phyloP scores from a whole-genome alignment of 2,329 filamentous ascomycete species.

The Neurospora crassa region DNA sequence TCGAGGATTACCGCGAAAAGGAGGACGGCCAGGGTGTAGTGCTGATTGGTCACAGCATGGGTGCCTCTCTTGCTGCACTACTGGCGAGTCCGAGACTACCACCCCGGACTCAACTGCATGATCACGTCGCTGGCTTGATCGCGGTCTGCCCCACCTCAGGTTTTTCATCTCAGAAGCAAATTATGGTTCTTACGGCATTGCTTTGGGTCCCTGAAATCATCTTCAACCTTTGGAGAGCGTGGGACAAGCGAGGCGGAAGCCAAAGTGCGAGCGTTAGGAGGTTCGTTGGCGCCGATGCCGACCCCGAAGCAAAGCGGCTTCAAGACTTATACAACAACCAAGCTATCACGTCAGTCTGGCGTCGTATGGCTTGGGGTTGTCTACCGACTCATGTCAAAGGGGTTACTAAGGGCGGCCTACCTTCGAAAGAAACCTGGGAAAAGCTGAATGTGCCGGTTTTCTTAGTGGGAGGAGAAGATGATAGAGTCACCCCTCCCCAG shows the following conservation, averaged over 20 bases:
- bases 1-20: slow-evolving; percentile 62
- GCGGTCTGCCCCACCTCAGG: slow-evolving; percentile 71
- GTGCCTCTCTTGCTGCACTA: slow-evolving; percentile 65
- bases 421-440: slow-evolving; percentile 62
- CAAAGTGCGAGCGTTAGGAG: slow-evolving; percentile 70
- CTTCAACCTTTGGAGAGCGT: slow-evolving; percentile 67
- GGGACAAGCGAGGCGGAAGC: slow-evolving; percentile 70
- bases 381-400: slow-evolving; percentile 51
- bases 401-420: slow-evolving; percentile 51
- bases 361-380: slow-evolving; percentile 66
- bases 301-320: slow-evolving; percentile 54
- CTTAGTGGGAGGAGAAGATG: slow-evolving; percentile 67
- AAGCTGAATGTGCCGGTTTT: slow-evolving; percentile 65
- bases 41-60: slow-evolving; percentile 83
- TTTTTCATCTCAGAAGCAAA: slow-evolving; percentile 46
- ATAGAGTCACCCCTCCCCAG: slow-evolving; percentile 62
- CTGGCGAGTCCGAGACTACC: slow-evolving; percentile 46
- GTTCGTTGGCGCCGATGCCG: slow-evolving; percentile 61
- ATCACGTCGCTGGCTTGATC: slow-evolving; percentile 64
- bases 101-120: slow-evolving; percentile 41
- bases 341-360: slow-evolving; percentile 73
- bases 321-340: slow-evolving; percentile 73
- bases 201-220: slow-evolving; percentile 60
- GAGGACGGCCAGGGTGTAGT: slow-evolving; percentile 61
- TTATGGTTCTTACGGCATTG: slow-evolving; percentile 42